Evolutionary conservation across 129 eudicot species (phyloP), one percentile per base, ranked within the genome.

Genomic region (Gnaphalium uliginosum): DNA sequence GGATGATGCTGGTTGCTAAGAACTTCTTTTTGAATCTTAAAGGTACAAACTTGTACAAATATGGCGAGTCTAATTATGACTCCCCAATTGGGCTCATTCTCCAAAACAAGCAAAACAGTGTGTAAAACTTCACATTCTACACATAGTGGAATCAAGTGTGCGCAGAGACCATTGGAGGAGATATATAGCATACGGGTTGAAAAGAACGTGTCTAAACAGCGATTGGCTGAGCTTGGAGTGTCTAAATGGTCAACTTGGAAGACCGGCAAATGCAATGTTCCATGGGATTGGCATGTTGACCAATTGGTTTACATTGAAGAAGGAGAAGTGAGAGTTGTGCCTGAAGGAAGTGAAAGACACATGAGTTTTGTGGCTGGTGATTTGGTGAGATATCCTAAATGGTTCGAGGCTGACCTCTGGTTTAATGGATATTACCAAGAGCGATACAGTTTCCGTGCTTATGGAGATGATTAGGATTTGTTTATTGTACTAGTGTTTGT

Each of bases 201-300:
- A 80, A 89, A 83, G 18, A 89, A 89, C 4, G 89, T 89, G 54
- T 77, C 99, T 0, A 80, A 85, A 62, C 79, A 89, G 43, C 78
- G 99, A 60, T 79, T 91, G 59, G 65, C 74, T 29, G 96, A 94
- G 84, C 97, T 94, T 2, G 96, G 93, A 62, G 94, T 87, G 21
- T 86, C 96, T 1, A 82, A 67, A 78, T 94, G 99, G 99, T 94
- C 99, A 66, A 78, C 73, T 6, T 94, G 99, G 99, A 94, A 89
- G 64, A 91, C 99, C 0, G 96, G 97, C 18, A 91, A 94, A 73
- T 91, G 99, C 81, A 86, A 83, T 72, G 88, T 91, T 43, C 90
- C 97, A 4, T 94, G 99, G 99, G 97, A 94, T 69, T 94, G 99
- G 99, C 99, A 94, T 30, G 97, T 89, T 19, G 97, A 94, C 81